Base-by-base conservation (phyloP, 2,329 filamentous ascomycete species). In the Cladosporium velox region DNA sequence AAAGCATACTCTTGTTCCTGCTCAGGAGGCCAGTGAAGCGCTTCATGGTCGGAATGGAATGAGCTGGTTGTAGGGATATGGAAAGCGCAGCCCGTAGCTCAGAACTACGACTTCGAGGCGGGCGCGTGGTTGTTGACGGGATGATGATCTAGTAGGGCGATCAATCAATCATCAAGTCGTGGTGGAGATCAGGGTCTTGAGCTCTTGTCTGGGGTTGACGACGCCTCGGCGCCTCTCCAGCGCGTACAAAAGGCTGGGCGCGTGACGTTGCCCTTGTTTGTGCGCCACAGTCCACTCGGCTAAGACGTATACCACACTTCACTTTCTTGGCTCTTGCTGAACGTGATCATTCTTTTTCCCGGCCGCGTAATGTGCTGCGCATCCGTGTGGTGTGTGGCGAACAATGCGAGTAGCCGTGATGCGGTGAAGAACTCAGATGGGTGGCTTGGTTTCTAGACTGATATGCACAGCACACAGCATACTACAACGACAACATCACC, bases 11-110 rank as follows among this genome's bases (percentile, higher is more conserved):
- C 66, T 70, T 70, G 28, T 63, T 67, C 14, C 69, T 60, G 30
- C 64, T 67, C 18, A 70, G 52, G 30, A 70, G 57, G 30, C 66
- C 66, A 15, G 65, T 65, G 58, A 70, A 68, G 61, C 66, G 66
- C 58, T 69, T 70, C 69, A 55, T 55, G 52, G 3, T 55, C 18
- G 52, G 3, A n/a, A 21, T 54, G 52, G 10, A n/a, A 30, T 24
- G 28, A 55, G 28, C 15, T 55, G 28, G 3, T 34, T 34, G 32
- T n/a, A 21, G 28, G 28, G 4, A 30, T 34, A 24, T 55, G 28
- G 28, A 6, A 32, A 3, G 28, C 28, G 26, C 52, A 55, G 52
- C 52, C 52, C n/a, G 28, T 55, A 21, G 51, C 51, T 54, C 28
- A 55, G 28, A 34, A 32, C 28, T 12, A 18, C 52, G 30, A 21